Evolutionary conservation across 2,329 filamentous ascomycete species (phyloP), one percentile per base, ranked within the genome.

Genomic region (Mariannaea sp.): DNA sequence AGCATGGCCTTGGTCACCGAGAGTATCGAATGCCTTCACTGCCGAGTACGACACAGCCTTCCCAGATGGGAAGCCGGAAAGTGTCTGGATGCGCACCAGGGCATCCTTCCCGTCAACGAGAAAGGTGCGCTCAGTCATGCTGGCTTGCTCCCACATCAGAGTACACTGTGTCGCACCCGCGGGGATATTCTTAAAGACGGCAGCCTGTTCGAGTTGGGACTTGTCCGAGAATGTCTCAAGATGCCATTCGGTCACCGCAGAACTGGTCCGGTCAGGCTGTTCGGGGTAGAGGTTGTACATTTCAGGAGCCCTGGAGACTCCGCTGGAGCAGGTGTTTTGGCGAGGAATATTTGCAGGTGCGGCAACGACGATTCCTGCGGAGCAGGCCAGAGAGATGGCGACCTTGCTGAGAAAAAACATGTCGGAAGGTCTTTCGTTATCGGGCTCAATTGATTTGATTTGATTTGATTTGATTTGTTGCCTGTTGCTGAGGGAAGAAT

Each of bases 221-320:
- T 44, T 45, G 41, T 51, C 40, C 30, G 32, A 38, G 26, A 45
- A 51, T 4, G 48, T 51, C 22, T 51, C 48, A 27, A 51, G 22
- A 24, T 51, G 48, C 47, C 38, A 49, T 14, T 43, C 30, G 1
- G 39, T 14, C 5, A 43, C 16, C 14, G 20, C 29, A 4, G 47
- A 12, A 6, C 38, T 27, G 16, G 22, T 43, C 29, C 38, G 32
- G 39, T 26, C 17, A 20, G 47, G 12, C 13, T 36, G 38, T 16
- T 49, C 38, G 3, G 47, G 38, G 30, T 49, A 49, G 3, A 49
- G 30, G 47, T 49, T 49, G 47, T 49, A 49, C 47, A 49, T 49
- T 5, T 20, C 29, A 4, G 47, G 47, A 20, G 17, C 22, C 12
- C 32, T 38, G 20, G 33, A 38, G 5, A 29, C 29, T 14, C 47